Base-by-base conservation (phyloP, 306 rosid genomes). In the Sicyos baderoa region DNA sequence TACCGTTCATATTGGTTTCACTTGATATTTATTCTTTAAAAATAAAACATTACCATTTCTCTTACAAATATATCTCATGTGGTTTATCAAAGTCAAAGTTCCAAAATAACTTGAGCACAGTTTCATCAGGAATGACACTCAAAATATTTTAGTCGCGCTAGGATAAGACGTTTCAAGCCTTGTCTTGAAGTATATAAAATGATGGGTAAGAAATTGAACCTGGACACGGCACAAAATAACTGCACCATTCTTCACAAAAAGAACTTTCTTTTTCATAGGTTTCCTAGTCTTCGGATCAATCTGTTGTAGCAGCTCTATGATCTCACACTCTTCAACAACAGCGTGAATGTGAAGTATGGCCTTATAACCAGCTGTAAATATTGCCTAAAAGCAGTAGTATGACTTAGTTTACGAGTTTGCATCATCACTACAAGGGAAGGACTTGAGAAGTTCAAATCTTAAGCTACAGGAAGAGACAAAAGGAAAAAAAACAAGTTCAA, bases 301-400 rank as follows among this genome's bases (percentile, higher is more conserved):
- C 88, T 94, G 95, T 49, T 91, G 88, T 12, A 90, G 55, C 72
- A 94, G 85, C 76, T 94, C 96, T 47, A 94, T 90, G 73, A 94
- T 90, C 83, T 94, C 99, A 79, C 99, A 94, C 79, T 94, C 99
- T 81, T 94, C 99, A 49, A 94, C 99, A 72, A 94, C 77, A 32
- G 96, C 73, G 76, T 94, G 99, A 72, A 94, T 79, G 76, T 94
- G 99, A 84, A 94, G 76, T 73, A 94, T 86, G 77, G 99, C 99
- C 77, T 90, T 90, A 79, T 94, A 94, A 25, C 99, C 99, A 80
- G 97, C 97, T n/a, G 99, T 94, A 79, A 94, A 94, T 75, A 94
- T 94, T 70, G 99, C 99, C 99, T 94, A 59, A 51, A 27, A 71
- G 63, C 59, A 58, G 75, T 3, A 74, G 44, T 13, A 64, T 18